These are phyloP conservation scores for Botrytis porri DNA, from an alignment of 2,329 filamentous ascomycete species.

Conservation along the genomic window DNA sequence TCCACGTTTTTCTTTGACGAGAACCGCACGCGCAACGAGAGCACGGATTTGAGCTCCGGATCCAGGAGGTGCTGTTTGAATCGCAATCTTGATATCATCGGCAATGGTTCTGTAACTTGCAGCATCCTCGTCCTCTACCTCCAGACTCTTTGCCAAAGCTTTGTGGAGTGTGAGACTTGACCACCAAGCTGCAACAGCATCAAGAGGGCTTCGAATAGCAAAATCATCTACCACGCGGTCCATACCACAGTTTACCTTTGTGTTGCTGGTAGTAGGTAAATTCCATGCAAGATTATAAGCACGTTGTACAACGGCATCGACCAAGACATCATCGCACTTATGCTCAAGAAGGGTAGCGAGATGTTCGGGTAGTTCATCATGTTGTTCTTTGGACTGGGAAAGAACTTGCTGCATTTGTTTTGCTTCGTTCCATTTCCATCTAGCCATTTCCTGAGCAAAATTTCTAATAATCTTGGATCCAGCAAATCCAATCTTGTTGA, in stretches of 20 bases:
- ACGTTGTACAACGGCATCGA: conserved; percentile 73
- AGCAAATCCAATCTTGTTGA: conserved; percentile 63
- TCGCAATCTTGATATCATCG: conserved; percentile 62
- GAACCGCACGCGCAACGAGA: conserved; percentile 56
- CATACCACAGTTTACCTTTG: conserved; percentile 66
- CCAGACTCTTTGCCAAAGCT: conserved; percentile 63
- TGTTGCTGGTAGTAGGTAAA: conserved; percentile 66
- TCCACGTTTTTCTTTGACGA: conserved; percentile 53
- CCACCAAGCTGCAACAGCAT: conserved; percentile 89
- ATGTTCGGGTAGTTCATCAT: conserved; percentile 69
- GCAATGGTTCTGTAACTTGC: conserved; percentile 42
- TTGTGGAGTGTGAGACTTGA: conserved; percentile 71
- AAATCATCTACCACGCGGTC: conserved; percentile 82
- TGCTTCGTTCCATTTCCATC: conserved; percentile 78
- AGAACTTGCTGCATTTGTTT: conserved; percentile 58
- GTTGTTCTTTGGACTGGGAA: conserved; percentile 44
- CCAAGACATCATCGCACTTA: conserved; percentile 79
- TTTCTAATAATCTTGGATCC: conserved; percentile 63
- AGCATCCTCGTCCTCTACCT: conserved; percentile 48
- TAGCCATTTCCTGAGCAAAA: conserved; percentile 69
- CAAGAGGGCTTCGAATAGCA: conserved; percentile 80
- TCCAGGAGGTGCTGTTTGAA: conserved; percentile 71
- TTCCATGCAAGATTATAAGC: conserved; percentile 92
- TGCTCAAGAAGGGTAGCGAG: conserved; percentile 72
- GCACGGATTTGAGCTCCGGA: conserved; percentile 66